Evolutionary conservation across 306 rosid species (phyloP), one percentile per base, ranked within the genome.

Genomic region (Gastrolobium bilobum): DNA sequence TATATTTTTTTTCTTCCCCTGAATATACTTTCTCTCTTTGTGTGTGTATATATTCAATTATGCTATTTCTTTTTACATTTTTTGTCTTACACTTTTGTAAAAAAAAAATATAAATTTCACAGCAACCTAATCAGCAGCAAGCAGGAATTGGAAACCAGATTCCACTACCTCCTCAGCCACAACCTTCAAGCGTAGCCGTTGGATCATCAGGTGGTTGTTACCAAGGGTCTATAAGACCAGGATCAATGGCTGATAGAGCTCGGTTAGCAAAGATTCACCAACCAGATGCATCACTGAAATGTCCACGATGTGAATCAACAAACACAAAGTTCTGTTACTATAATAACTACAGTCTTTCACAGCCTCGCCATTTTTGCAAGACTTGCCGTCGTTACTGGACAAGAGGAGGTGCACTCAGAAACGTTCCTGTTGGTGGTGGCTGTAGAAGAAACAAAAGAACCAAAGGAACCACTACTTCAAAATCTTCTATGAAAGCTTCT

Each of bases 321-420:
- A 92, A 94, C 77, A 94, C 98, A 14, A 94, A 94, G 86, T 94
- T 94, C 31, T 94, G 98, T 70, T 94, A 94, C 86, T 94, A 88
- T 85, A 94, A 94, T 85, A 94, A 94, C 56, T 94, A 94, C 79
- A 91, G 78, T 64, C 92, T 85, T 0, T 79, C 97, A 1, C 98
- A 94, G 83, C 98, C 97, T 0, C 94, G 98, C 3, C 98, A 94
- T 87, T 91, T 90, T 68, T 94, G 98, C 87, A 92, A 92, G 87
- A 86, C 93, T 7, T 94, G 98, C 34, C 87, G 96, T 5, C 96
- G 98, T 1, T 94, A 94, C 77, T 94, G 98, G 98, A 94, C 98
- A 0, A 83, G 86, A 61, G 98, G 98, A 0, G 98, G 98, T 39
- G 91, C 97, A 6, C 85, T 94, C 31, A 81, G 98, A 52, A 94